Evolutionary conservation across 441 rosid genomes (phyloP).

Genomic region (Jatropha podagrica): DNA sequence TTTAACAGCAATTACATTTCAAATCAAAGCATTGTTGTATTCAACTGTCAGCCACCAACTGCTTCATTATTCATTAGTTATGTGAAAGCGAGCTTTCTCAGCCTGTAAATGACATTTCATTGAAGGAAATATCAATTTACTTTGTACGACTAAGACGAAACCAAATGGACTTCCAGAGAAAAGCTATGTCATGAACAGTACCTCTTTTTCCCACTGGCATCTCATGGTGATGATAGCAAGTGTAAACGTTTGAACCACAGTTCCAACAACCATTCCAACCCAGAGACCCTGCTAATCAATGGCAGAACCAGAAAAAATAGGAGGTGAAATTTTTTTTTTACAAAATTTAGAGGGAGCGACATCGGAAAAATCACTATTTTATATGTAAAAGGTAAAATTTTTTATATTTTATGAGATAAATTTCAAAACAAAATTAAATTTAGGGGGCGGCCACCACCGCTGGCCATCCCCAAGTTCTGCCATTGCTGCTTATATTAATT

Average conservation of each 20-base stretch:
- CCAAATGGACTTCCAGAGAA: background rate
- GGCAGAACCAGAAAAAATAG: too few relatives aligned
- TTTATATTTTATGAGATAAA: too few relatives aligned
- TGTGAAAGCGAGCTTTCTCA: slow-evolving; percentile 25
- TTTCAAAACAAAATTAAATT: too few relatives aligned
- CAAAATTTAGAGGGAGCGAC: too few relatives aligned
- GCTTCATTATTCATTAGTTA: slow-evolving; percentile 20
- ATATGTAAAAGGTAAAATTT: too few relatives aligned
- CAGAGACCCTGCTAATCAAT: slow-evolving; percentile 42
- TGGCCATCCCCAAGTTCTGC: too few relatives aligned
- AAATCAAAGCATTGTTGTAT: background rate
- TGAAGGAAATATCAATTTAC: background rate
- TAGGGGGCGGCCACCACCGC: too few relatives aligned
- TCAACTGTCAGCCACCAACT: slow-evolving; percentile 12
- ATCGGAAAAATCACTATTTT: too few relatives aligned
- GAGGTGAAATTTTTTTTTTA: too few relatives aligned
- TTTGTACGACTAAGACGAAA: background rate
- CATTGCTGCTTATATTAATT: background rate
- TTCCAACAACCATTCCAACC: slow-evolving; percentile 54
- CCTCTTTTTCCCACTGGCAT: slow-evolving; percentile 52
- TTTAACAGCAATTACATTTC: too few relatives aligned
- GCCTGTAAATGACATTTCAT: slow-evolving; percentile 27
- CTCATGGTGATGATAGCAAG: slow-evolving; percentile 36
- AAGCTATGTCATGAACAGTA: slow-evolving; percentile 8
- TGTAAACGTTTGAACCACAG: slow-evolving; percentile 45